These are phyloP conservation scores for Sclerotinia minor DNA, from an alignment of 2,329 filamentous ascomycete genomes.

Conservation along the genomic window DNA sequence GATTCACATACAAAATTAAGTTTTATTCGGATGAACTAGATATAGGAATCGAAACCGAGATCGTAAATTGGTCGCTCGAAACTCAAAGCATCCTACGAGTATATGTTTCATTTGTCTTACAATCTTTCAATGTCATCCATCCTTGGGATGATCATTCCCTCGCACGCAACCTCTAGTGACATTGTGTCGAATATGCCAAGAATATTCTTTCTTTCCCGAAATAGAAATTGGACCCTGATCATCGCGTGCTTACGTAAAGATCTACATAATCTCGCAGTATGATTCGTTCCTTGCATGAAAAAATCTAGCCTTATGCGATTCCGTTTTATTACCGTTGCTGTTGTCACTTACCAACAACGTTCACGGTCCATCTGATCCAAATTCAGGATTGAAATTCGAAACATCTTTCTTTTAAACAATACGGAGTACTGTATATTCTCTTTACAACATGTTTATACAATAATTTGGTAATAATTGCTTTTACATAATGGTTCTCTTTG, in stretches of 20 bases:
- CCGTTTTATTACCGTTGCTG: slow-evolving; percentile 3
- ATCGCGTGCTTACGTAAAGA: background rate
- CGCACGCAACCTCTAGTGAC: background rate
- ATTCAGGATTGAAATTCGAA: background rate
- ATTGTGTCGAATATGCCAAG: background rate
- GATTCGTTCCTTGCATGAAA: no score
- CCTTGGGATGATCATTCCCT: no score
- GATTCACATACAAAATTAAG: no score
- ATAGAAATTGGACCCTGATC: background rate
- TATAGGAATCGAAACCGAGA: no score
- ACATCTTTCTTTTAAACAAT: background rate
- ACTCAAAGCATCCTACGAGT: no score
- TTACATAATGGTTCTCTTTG: slow-evolving; percentile 33
- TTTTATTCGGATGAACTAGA: no score
- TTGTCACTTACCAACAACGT: background rate
- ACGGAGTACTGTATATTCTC: no score
- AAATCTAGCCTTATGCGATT: background rate
- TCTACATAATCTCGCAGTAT: background rate
- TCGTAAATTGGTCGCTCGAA: no score
- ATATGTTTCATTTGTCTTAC: background rate
- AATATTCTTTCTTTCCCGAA: background rate
- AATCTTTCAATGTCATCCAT: background rate
- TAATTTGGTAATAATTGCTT: slow-evolving; percentile 27
- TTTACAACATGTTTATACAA: slow-evolving; percentile 28
- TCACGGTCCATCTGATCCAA: background rate